Evolutionary conservation across 1,284 basidiomycete genomes (phyloP), one percentile per base, ranked within the genome.

Genomic region (Ceratorhiza oryzae-sativae): DNA sequence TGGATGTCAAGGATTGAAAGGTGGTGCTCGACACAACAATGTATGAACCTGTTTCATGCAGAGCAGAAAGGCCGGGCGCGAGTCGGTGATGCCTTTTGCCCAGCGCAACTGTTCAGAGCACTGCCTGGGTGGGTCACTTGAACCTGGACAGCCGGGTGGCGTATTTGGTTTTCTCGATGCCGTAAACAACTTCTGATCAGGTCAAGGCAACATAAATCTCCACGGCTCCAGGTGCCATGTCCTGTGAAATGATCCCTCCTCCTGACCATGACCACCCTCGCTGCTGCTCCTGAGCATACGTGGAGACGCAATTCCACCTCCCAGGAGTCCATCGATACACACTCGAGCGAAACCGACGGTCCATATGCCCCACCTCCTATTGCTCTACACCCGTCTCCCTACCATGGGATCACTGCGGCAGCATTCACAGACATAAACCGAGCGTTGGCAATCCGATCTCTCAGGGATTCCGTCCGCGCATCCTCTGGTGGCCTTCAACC

Each of bases 361-460:
- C 41, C 30, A 46, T 45, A 27, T 18, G n/a, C 34, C 30, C 49
- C n/a, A 18, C n/a, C 46, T 12, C 61, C 32, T 20, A 34, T 34
- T 42, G 49, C 15, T 3, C 65, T 53, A 27, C 23, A 58, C 39
- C 51, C 65, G 25, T 68, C 65, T 13, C 65, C 65, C 32, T 68
- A 68, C 23, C 65, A 34, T 9, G 53, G 15, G 2, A 25, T 30
- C 32, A 58, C 34, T 6, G 65, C 65, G 15, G 53, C 51, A 9
- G 65, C 65, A 41, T 68, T 68, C 42, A 39, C 53, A 32, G 65
- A 68, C 30, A 68, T 68, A 56, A 68, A 68, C 18, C 3, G 39
- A 34, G 65, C 65, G 5, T 27, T 68, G n/a, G 65, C 36, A 6
- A 25, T 45, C 9, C 34, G 53, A 30, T 68, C 65, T 12, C 27